A percentile compares a stretch with the other conserved stretches of the same genome.
Conservation (phyloP, 2,329 filamentous ascomycete genomes). For the Botryosphaeria dothidea region DNA sequence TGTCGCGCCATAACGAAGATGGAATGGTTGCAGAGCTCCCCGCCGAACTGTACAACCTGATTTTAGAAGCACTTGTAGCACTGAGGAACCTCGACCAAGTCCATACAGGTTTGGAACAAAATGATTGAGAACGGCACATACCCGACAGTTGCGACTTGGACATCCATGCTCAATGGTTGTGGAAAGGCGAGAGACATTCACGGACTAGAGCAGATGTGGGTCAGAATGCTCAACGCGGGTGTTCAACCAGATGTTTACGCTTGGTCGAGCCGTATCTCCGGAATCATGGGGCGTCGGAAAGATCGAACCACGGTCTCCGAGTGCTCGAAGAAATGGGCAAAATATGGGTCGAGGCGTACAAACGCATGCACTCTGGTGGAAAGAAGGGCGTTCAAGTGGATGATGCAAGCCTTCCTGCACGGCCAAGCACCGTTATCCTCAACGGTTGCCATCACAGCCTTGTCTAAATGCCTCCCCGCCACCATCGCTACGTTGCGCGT, state of each 20-base stretch:
- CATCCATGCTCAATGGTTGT: slow-evolving; percentile 72
- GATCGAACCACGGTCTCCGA: slow-evolving; percentile 58
- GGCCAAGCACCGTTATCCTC: slow-evolving; percentile 65
- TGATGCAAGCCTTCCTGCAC: slow-evolving; percentile 34
- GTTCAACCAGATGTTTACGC: slow-evolving; percentile 63
- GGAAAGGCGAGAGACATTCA: slow-evolving; percentile 58
- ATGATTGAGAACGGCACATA: slow-evolving; percentile 56
- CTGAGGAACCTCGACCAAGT: slow-evolving; percentile 44
- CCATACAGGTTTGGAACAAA: slow-evolving; percentile 59
- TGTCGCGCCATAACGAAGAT: not conserved
- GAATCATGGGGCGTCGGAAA: slow-evolving; percentile 59
- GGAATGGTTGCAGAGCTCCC: not conserved
- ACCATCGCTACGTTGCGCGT: slow-evolving; percentile 32
- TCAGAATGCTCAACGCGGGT: slow-evolving; percentile 58
- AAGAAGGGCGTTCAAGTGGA: slow-evolving; percentile 20
- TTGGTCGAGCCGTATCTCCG: slow-evolving; percentile 72
- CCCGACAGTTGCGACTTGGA: slow-evolving; percentile 69
- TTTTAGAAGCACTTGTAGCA: slow-evolving; percentile 50
- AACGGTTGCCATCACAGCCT: slow-evolving; percentile 67
- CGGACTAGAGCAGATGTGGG: slow-evolving; percentile 69
- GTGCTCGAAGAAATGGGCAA: slow-evolving; percentile 67
- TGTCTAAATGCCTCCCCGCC: slow-evolving; percentile 35
- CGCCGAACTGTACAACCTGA: slow-evolving; percentile 38
- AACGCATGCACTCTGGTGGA: not conserved
- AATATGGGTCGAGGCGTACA: slow-evolving; percentile 53